A percentile compares a stretch with the other conserved stretches of the same genome.
Conservation (phyloP, 2,329 filamentous ascomycete genomes). For the Aspergillus nomiae region DNA sequence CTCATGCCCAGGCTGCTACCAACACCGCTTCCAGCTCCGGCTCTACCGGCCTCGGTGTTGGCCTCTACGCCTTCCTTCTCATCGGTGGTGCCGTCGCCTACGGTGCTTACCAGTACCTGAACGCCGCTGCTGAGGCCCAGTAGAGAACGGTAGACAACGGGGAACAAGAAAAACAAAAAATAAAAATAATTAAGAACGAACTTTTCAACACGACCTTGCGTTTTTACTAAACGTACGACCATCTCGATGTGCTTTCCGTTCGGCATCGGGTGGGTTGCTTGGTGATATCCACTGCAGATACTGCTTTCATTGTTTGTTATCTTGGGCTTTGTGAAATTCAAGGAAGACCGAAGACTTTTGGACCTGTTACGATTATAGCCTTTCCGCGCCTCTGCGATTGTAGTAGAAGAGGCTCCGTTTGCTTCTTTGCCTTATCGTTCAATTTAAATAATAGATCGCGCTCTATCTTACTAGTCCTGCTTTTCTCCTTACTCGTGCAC, state of each 20-base stretch:
- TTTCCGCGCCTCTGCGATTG: background rate
- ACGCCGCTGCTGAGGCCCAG: slow-evolving; percentile 27
- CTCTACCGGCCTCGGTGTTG: slow-evolving; percentile 64
- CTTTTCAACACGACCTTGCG: slow-evolving; percentile 1
- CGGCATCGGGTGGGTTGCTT: slow-evolving; percentile 13
- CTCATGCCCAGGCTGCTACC: slow-evolving; percentile 53
- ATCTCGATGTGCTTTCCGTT: background rate
- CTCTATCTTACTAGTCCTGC: background rate
- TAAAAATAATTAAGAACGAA: slow-evolving; percentile 1
- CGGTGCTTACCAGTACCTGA: slow-evolving; percentile 80
- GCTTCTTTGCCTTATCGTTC: background rate
- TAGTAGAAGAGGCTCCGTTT: background rate
- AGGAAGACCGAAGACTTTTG: slow-evolving; percentile 7
- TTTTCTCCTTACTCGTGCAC: background rate
- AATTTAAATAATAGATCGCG: background rate
- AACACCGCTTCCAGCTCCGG: slow-evolving; percentile 36
- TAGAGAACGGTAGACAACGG: slow-evolving; percentile 17
- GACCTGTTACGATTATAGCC: background rate
- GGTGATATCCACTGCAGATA: slow-evolving; percentile 18
- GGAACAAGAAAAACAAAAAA: slow-evolving; percentile 2
- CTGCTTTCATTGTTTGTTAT: slow-evolving; percentile 5
- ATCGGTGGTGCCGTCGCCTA: slow-evolving; percentile 77
- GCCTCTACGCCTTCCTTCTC: slow-evolving; percentile 78
- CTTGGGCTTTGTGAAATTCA: slow-evolving; percentile 2
- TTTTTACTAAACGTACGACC: background rate